These are phyloP conservation scores for Streptanthus diversifolius DNA, from an alignment of 345 rosid genomes.

Conservation along the genomic window DNA sequence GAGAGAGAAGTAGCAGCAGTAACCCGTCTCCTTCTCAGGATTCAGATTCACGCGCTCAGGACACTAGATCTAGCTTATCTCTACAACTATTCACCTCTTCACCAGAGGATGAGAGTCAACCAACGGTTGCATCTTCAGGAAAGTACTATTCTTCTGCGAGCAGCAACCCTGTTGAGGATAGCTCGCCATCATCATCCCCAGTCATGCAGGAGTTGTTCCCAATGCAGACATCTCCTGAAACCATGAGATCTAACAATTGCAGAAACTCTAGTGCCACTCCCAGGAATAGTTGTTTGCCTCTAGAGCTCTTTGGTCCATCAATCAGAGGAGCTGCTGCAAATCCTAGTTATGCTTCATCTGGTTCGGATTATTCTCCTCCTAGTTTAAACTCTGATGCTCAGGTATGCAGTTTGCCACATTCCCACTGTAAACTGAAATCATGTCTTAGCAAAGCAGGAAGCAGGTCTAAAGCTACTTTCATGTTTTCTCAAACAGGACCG, in stretches of 20 bases:
- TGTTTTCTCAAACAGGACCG: conserved; percentile 45
- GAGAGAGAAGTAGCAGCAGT: conserved; percentile 62
- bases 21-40: conserved; percentile 61
- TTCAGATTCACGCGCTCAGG: conserved; percentile 60
- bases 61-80: conserved; percentile 52
- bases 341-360: conserved; percentile 71
- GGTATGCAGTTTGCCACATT: conserved; percentile 37
- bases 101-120: conserved; percentile 61
- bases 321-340: conserved; percentile 38
- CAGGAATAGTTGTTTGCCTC: conserved; percentile 43
- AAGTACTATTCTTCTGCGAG: conserved; percentile 88
- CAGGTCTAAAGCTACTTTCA: not conserved
- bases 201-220: conserved; percentile 72
- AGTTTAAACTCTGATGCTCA: conserved; percentile 71
- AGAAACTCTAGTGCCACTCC: conserved; percentile 40
- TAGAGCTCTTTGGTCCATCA: conserved; percentile 66
- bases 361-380: conserved; percentile 83
- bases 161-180: conserved; percentile 77
- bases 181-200: conserved; percentile 78
- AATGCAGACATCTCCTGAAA: conserved; percentile 55
- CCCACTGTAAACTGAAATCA: not conserved
- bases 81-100: conserved; percentile 75
- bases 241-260: conserved; percentile 38
- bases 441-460: not conserved
- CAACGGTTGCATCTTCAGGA: conserved; percentile 58